A percentile compares a stretch with the other conserved stretches of the same genome.
These are phyloP conservation scores for Skeletonema menzelii DNA, from an alignment of 108 stramenopile genomes.

Conservation along the genomic window DNA sequence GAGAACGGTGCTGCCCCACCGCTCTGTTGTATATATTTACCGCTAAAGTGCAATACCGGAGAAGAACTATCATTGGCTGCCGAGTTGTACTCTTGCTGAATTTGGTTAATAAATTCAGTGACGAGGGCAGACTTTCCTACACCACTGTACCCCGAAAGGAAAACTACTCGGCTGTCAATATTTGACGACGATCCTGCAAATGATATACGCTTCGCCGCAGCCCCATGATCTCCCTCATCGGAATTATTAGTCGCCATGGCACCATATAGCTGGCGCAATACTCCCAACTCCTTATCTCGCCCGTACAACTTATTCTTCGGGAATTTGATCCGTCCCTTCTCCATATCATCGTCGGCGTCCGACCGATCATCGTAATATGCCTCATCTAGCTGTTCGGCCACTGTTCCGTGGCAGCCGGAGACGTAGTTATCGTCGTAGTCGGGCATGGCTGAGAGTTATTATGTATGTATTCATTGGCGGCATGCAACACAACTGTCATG, in stretches of 20 bases:
- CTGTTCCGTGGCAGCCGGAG: constrained; percentile 3
- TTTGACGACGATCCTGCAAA: not conserved
- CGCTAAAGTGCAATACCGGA: not conserved
- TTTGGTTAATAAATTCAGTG: constrained; percentile 7
- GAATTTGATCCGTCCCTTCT: constrained; percentile 32
- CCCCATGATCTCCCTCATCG: not conserved
- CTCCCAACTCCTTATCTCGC: constrained; percentile 17
- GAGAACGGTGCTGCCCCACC: constrained; percentile 5
- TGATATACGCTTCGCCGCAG: not conserved
- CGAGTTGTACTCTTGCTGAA: not conserved
- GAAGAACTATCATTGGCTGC: not conserved
- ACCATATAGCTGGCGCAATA: constrained; percentile 1
- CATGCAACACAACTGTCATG: no score
- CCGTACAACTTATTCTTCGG: constrained; percentile 32
- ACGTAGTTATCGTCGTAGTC: not conserved
- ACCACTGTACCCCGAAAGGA: constrained; percentile 34
- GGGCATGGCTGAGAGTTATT: not conserved
- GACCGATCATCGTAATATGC: constrained; percentile 12
- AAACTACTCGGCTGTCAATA: constrained; percentile 14
- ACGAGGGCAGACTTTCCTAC: constrained; percentile 36
- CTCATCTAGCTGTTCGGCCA: constrained; percentile 28
- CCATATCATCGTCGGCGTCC: constrained; percentile 35
- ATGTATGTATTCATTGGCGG: not conserved
- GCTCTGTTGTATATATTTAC: constrained; percentile 5
- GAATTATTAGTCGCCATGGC: not conserved